Evolutionary conservation across 345 rosid species (phyloP), one percentile per base, ranked within the genome.

Genomic region (Dipteronia dyeriana): DNA sequence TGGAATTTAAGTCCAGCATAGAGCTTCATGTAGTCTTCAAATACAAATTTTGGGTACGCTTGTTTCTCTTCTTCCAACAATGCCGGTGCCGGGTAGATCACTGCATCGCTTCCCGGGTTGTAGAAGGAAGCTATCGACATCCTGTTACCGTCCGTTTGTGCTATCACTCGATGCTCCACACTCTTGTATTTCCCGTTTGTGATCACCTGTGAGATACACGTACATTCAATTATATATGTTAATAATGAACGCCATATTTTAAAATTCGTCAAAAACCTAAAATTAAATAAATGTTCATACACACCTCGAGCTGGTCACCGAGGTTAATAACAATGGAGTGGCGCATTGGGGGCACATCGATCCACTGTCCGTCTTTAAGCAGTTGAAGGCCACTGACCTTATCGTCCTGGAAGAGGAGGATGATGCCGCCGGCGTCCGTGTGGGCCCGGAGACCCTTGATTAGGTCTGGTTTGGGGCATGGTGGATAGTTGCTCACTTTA

Each of bases 381-480:
- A 95, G 94, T 87, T 95, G 99, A 60, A 95, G 97, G 75, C 99
- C 99, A 25, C 99, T 86, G 68, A 95, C 97, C 74, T 84, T 85
- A 59, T 90, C 92, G 23, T 95, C 99, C 76, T 95, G 99, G 81
- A 95, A 92, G 56, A 95, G 90, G 60, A 95, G 73, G 75, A 95
- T 92, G 85, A 95, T 87, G 77, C 99, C 99, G 1, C 99, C 98
- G 0, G 98, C 99, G n/a, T 95, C 99, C n/a, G 99, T 93, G 82
- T 95, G 99, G 47, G 97, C 96, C 0, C 98, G 80, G 71, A 95
- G 96, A 0, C 99, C 99, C 86, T 95, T 95, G 81, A 95, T 85
- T 26, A 91, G 80, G 47, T 95, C 93, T 26, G 99, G 99, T 66
- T 91, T 88, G 2, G 99, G 99, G 81, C 94, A 93, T n/a, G 98